phyloP scores from a whole-genome alignment of 2,329 filamentous ascomycete genomes.

The Aspergillus floridensis region DNA sequence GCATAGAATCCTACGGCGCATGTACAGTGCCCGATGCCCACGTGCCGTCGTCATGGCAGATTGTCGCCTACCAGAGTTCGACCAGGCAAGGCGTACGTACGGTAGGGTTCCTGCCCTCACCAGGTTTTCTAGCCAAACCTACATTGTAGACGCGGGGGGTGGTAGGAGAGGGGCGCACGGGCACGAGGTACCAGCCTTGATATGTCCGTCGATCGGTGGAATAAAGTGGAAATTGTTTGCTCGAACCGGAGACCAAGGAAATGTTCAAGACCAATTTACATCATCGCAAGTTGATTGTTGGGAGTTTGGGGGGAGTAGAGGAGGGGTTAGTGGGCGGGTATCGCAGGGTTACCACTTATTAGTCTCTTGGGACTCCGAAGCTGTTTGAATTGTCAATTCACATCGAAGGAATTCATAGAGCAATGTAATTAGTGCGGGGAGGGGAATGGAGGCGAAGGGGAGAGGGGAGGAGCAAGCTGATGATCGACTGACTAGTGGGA shows the following conservation, averaged over 20 bases:
- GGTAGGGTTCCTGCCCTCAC: conserved; percentile 7
- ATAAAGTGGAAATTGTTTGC: conserved; percentile 6
- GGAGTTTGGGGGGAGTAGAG: background rate
- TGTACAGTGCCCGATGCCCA: conserved; percentile 11
- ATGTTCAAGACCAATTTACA: background rate
- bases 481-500: background rate
- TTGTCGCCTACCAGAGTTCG: conserved; percentile 17
- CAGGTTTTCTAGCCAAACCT: conserved; percentile 3
- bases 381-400: background rate
- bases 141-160: background rate
- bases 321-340: conserved; percentile 1
- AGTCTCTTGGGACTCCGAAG: background rate
- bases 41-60: conserved; percentile 14
- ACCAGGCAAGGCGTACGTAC: background rate
- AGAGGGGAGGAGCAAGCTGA: background rate
- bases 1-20: background rate
- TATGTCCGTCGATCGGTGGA: conserved; percentile 13
- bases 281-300: background rate
- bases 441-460: background rate
- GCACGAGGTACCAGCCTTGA: conserved; percentile 14
- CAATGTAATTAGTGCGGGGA: background rate
- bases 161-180: conserved; percentile 12
- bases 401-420: no score
- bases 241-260: conserved; percentile 3
- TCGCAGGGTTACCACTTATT: background rate